These are phyloP conservation scores for Neofusicoccum sp. DNA, from an alignment of 2,329 filamentous ascomycete genomes.

Conservation along the genomic window DNA sequence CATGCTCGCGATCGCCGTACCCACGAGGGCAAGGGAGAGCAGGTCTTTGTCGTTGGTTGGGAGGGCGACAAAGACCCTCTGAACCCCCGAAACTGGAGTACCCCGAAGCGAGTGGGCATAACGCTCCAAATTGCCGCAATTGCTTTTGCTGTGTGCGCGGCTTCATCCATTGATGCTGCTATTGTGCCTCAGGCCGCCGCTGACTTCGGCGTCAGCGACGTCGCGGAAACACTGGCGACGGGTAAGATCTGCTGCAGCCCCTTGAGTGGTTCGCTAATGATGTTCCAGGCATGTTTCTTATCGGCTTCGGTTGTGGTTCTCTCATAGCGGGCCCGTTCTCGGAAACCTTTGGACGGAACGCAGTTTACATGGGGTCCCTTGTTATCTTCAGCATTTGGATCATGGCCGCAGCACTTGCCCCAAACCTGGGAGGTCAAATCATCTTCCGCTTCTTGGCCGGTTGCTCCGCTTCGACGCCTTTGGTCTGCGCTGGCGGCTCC, in stretches of 20 bases:
- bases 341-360: conserved; percentile 36
- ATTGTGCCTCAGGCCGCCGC: conserved; percentile 49
- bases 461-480: conserved; percentile 49
- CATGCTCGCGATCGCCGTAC: conserved; percentile 39
- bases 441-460: conserved; percentile 55
- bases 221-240: conserved; percentile 56
- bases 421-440: conserved; percentile 51
- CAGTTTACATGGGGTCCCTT: conserved; percentile 52
- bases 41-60: conserved; percentile 44
- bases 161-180: conserved; percentile 56
- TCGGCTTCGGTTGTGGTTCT: conserved; percentile 51
- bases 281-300: conserved; percentile 32
- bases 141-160: conserved; percentile 52
- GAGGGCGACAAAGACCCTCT: conserved; percentile 39
- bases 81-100: conserved; percentile 43
- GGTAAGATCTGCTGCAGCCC: conserved; percentile 27
- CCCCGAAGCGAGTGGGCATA: conserved; percentile 32
- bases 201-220: conserved; percentile 54
- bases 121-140: conserved; percentile 44
- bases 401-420: conserved; percentile 50
- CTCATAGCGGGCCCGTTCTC: conserved; percentile 49
- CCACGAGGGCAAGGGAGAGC: conserved; percentile 38
- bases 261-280: background rate
- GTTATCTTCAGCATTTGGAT: conserved; percentile 53
- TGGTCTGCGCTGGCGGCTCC: conserved; percentile 50